Evolutionary conservation across 371 early-diverging fungal species (phyloP), one percentile per base, ranked within the genome.

Genomic region (Lichtheimia ramosa): DNA sequence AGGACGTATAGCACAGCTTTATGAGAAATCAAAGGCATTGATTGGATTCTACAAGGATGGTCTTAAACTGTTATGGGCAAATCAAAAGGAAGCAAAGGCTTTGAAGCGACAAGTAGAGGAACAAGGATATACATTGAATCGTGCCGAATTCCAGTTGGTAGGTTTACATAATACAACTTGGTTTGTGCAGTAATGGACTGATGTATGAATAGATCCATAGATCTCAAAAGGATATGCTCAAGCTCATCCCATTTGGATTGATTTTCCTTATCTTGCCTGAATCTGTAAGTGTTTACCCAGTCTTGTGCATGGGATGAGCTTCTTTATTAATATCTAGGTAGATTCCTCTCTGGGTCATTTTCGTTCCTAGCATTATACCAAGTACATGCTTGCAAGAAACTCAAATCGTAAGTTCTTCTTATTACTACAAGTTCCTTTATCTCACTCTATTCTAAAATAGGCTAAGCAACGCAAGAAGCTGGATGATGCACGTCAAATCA

Each of bases 281-380:
- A 75, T 82, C 83, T 15, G 81, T 77, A 69, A 61, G 73, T 66
- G 23, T n/a, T n/a, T 39, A 0, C 34, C 8, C 7, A n/a, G n/a
- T n/a, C n/a, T 10, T 34, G 10, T 34, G 34, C 2, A 34, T 34
- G 34, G 6, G 34, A 34, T 34, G 10, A 34, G 34, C 34, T 34
- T n/a, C 34, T 34, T 34, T 34, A 34, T 34, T 8, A 6, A 3
- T 2, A 34, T 34, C 34, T 6, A 41, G 15, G 25, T 53, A 81
- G 73, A 85, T 88, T 59, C 88, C 88, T 13, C 68, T 88, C 46
- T 65, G 79, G 51, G 80, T 88, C 27, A 76, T 83, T 21, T 85
- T 81, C 58, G 81, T 73, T 5, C 88, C 88, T 28, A 75, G 77
- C 23, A 70, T 85, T 65, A 73, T 88, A 20, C 88, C 88, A 28